Evolutionary conservation across 805 yeast genomes (phyloP), one percentile per base, ranked within the genome.

Genomic region (Naumovozyma dairenensis): DNA sequence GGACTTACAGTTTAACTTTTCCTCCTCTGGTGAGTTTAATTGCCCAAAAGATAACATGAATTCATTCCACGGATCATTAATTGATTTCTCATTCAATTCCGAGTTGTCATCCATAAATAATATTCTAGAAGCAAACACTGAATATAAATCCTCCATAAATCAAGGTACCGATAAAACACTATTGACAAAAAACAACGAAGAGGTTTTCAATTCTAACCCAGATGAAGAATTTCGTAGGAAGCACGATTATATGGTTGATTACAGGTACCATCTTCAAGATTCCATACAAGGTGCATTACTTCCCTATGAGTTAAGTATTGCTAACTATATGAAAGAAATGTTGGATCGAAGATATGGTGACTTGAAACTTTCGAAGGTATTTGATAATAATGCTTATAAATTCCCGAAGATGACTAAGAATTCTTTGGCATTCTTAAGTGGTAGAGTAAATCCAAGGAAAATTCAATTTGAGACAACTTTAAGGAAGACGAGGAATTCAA

Each of bases 1-100:
- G 52, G 55, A 59, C 4, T 55, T 72, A 22, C 79, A 75, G 44
- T 59, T 51, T 33, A 37, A 42, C 34, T 42, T 35, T 21, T 33
- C 42, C 5, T 29, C 40, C 1, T 43, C 46, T 6, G 40, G 37
- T 7, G 30, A 31, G 3, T 37, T 39, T 14, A 24, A 25, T 5
- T 28, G 33, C 9, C 34, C 34, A 15, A 30, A 20, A 4, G 16
- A 21, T 7, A 19, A 21, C 16, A 8, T 4, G 18, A 7, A 6
- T 8, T 7, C 22, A 14, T 12, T 10, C 8, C 14, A 6, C 8
- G 5, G n/a, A 5, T 24, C 13, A 10, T 8, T 24, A 7, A 8
- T 14, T 24, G 13, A 7, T 6, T 10, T 24, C 6, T 24, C 26
- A 6, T 10, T 14, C n/a, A 7, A 6, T 24, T 10, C 13, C 26